Base-by-base conservation (phyloP, 2,329 filamentous ascomycete genomes). In the Claviceps citrina region DNA sequence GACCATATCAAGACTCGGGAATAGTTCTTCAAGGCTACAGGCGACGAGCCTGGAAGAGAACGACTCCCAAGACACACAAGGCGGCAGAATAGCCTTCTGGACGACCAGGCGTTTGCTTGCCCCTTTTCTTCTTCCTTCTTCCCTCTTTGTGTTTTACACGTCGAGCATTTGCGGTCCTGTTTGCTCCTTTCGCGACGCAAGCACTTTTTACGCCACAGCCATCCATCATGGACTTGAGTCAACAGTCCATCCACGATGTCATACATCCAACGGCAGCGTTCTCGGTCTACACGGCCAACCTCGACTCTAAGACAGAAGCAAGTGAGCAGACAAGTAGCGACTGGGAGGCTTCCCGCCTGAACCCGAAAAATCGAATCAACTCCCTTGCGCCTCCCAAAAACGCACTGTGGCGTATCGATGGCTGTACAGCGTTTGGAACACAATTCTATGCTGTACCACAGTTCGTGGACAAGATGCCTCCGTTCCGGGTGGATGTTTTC, bases 341-440 rank as follows among this genome's bases (percentile, higher is more conserved):
- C 12, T 77, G 73, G 73, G 51, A 55, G 10, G 44, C 52, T 3
- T 76, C 72, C 5, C 54, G 60, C 31, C 58, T 76, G 31, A 78
- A 78, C 45, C 73, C 73, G 7, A 74, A 72, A 52, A 77, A 76
- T 49, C 65, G 73, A 43, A 69, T 77, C 50, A 65, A 76, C 51
- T 73, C 70, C 45, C 64, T 78, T 13, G 63, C 61, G 3, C 54
- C 59, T 7, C 62, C 64, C 2, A 37, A 48, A 12, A 47, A 56
- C 1, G 64, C 71, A 2, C 53, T 70, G 7, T 78, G 73, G 73
- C 64, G 69, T 26, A 67, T 78, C 36, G 73, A 78, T 46, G 73
- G 73, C 36, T 71, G 66, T 47, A 68, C 69, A 18, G 68, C 65
- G 15, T 61, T 71, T 40, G 73, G 72, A 4, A 74, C 68, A 9